Base-by-base conservation (phyloP, 805 yeast species). In the Wickerhamiella spandovensis region DNA sequence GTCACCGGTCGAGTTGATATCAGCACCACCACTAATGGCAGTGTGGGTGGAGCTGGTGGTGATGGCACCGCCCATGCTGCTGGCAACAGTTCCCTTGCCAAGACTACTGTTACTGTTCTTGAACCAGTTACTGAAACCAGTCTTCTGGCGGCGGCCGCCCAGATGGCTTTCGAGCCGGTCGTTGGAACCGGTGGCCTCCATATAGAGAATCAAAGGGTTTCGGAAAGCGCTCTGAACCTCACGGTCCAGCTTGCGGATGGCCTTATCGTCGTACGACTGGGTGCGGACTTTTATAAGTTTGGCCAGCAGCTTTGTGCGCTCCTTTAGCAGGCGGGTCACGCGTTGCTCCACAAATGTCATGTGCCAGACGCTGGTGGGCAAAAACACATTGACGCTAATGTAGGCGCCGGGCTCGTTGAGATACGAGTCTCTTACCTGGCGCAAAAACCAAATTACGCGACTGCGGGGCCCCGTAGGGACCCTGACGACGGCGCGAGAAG, bases 381-480 rank as follows among this genome's bases (percentile, higher is more conserved):
- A 6, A 43, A 48, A 51, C 9, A 51, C 24, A n/a, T 22, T 18
- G 12, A 45, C 47, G 22, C 48, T 17, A 38, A 51, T 48, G n/a
- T 37, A 43, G n/a, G 51, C 51, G 23, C 54, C 54, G 5, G 45
- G 44, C 20, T 23, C 43, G 17, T 41, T 18, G 17, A n/a, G 12
- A 18, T 17, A 12, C 20, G 51, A 46, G 32, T 15, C 37, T 21
- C 38, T 37, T 15, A 48, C 47, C 46, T 46, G 51, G 20, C 39
- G 24, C 24, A 51, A 24, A 21, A 51, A 51, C 54, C 54, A 51
- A 6, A 43, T 21, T 6, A 48, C 50, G 9, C 50, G 41, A 20
- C 24, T 42, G 10, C 20, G 30, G 23, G 39, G 20, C 8, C 25
- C 28, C 8, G 43, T 13, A 15, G 54, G 51, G 12, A 48, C 32